Conservation (phyloP, 2,329 filamentous ascomycete species). For the Nothophoma quercina region DNA sequence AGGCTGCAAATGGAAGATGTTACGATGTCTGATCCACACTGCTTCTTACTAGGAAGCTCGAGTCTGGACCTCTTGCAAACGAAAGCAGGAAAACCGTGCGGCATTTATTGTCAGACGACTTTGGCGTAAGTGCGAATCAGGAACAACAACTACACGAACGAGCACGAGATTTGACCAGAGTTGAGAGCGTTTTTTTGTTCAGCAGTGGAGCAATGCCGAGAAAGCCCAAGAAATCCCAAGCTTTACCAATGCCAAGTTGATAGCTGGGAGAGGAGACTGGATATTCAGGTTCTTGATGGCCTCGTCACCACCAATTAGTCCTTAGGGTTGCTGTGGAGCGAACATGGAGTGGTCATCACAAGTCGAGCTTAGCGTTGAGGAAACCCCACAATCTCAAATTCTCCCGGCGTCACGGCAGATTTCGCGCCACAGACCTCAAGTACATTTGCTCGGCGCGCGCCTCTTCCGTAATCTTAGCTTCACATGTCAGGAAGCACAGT, state of each 20-base stretch:
- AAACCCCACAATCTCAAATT: constrained; percentile 3
- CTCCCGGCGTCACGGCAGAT: neutral
- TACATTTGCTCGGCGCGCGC: neutral
- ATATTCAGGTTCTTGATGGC: neutral
- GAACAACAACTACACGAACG: neutral
- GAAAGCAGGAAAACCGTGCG: neutral
- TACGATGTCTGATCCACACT: constrained; percentile 4
- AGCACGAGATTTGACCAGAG: neutral
- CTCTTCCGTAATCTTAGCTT: constrained; percentile 12
- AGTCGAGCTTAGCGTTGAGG: neutral
- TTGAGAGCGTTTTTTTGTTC: neutral
- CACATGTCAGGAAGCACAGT: constrained; percentile 20
- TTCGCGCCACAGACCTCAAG: constrained; percentile 17
- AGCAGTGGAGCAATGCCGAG: constrained; percentile 5
- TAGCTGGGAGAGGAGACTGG: neutral
- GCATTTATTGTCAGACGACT: neutral
- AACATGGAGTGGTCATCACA: constrained; percentile 5
- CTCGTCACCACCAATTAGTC: constrained; percentile 6
- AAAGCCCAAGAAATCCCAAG: constrained; percentile 11
- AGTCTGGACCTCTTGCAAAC: neutral
- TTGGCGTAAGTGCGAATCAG: neutral
- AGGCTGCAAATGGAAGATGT: neutral
- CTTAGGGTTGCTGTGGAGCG: constrained; percentile 11
- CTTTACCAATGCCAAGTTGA: neutral
- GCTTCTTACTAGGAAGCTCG: neutral